Evolutionary conservation across 768 basidiomycete genomes (phyloP).

Genomic region (Leucosporidium yakuticum): DNA sequence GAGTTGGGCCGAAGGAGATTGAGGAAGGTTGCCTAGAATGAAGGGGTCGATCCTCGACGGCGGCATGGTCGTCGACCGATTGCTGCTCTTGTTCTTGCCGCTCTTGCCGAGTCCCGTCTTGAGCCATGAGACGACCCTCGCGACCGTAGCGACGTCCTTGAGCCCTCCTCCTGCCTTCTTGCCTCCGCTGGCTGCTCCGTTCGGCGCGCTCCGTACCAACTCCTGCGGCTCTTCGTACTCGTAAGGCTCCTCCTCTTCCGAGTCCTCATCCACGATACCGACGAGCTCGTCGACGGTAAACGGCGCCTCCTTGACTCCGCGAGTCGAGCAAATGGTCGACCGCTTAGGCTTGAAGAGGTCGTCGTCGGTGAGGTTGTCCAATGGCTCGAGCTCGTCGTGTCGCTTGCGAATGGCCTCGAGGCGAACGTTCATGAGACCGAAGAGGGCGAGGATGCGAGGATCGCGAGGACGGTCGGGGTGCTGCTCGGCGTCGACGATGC

Average conservation of each 20-base stretch:
- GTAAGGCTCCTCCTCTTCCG: constrained; percentile 2
- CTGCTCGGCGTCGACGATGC: constrained; percentile 33
- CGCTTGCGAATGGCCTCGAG: constrained; percentile 46
- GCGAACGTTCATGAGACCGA: constrained; percentile 44
- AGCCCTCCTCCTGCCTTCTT: neutral
- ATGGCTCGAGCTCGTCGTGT: constrained; percentile 47
- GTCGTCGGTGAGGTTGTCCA: constrained; percentile 31
- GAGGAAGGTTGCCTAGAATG: constrained; percentile 4
- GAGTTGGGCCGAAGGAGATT: neutral
- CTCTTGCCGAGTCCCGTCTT: constrained; percentile 27
- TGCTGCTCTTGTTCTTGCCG: constrained; percentile 16
- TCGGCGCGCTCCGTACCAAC: constrained; percentile 12
- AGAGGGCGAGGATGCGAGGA: constrained; percentile 39
- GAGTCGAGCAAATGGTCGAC: constrained; percentile 39
- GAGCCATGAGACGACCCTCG: constrained; percentile 35
- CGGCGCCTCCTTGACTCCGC: constrained; percentile 37
- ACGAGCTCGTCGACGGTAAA: constrained; percentile 34
- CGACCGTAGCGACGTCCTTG: constrained; percentile 22
- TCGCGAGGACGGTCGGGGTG: constrained; percentile 30
- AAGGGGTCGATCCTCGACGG: constrained; percentile 18
- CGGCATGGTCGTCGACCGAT: neutral
- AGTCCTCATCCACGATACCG: constrained; percentile 28
- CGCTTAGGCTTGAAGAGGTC: constrained; percentile 31
- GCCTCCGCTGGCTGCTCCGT: neutral
- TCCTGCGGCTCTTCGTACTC: constrained; percentile 19